phyloP scores from a whole-genome alignment of 495 filamentous ascomycete genomes.

The Penicillium silybi region DNA sequence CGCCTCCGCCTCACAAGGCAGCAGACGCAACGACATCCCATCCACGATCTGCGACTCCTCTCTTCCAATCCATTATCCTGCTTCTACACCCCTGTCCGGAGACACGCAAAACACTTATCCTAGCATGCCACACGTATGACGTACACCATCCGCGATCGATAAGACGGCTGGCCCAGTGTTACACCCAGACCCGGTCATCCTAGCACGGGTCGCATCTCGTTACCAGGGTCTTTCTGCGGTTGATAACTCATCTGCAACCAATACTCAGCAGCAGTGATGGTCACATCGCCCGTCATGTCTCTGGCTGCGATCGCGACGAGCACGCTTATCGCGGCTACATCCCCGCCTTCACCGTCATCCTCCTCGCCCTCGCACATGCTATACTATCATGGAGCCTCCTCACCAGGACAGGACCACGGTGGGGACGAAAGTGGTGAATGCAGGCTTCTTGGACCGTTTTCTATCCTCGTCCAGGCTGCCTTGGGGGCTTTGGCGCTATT shows the following conservation, averaged over 20 bases:
- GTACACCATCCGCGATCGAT: constrained; percentile 1
- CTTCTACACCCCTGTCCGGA: neutral
- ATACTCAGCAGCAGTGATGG: neutral
- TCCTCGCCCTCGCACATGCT: constrained; percentile 11
- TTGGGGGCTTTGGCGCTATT: constrained; percentile 80
- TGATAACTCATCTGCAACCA: neutral
- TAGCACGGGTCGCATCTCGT: constrained; percentile 6
- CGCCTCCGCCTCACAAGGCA: neutral
- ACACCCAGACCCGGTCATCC: constrained; percentile 1
- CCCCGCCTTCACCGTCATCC: constrained; percentile 7
- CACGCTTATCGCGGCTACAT: constrained; percentile 17
- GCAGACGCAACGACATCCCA: neutral
- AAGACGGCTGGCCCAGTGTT: constrained; percentile 7
- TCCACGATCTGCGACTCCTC: neutral
- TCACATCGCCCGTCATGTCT: constrained; percentile 6
- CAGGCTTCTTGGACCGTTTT: constrained; percentile 77
- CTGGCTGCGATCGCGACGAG: constrained; percentile 19
- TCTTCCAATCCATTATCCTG: neutral
- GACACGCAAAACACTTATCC: neutral
- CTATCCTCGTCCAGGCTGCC: constrained; percentile 81
- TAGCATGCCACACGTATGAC: constrained; percentile 1
- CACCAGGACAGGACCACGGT: constrained; percentile 15
- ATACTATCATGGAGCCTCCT: constrained; percentile 14
- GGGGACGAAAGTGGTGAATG: constrained; percentile 63
- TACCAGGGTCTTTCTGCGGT: neutral